Evolutionary conservation across 495 filamentous ascomycete species (phyloP), one percentile per base, ranked within the genome.

Genomic region (Aspergillus saccharolyticus): DNA sequence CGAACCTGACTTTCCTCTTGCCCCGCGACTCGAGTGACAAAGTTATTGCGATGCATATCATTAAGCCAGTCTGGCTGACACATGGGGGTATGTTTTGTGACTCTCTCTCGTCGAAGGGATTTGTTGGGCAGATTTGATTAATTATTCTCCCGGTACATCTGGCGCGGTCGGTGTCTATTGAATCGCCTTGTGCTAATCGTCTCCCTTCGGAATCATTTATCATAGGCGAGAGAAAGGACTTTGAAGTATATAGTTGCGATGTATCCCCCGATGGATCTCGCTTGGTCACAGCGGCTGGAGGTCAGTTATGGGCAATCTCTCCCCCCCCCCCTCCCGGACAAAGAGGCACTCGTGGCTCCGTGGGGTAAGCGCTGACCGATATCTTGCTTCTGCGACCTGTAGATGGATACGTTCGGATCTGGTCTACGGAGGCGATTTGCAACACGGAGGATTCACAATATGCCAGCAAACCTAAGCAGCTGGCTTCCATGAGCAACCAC

Each of bases 401-500:
- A 90, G 94, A 98, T 83, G 93, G 94, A 68, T 89, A 95, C 65
- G 93, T 97, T 58, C 88, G 94, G 28, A 89, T 98, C 60, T 98
- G 94, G 94, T 97, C 94, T 44, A 96, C 88, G 25, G 90, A 96
- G 60, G 90, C 94, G 45, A 91, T 97, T 65, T 86, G 87, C 73
- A 88, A 89, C 57, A 85, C 89, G 52, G 78, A 81, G 50, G 80
- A 95, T 53, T 74, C 83, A 16, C 70, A 76, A 52, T 83, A 81
- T 58, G 83, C 81, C 67, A 79, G 73, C 53, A 89, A 92, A 65
- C 95, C 94, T 20, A 90, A 89, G 65, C 94, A 99, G 74, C 82
- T 99, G 52, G 96, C 93, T 63, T 93, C 92, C 58, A 89, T 99
- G 85, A 96, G 91, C 83, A 90, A 97, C 63, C 94, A 99, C 71